Evolutionary conservation across 495 filamentous ascomycete species (phyloP).

Genomic region (Annulohypoxylon stygium): DNA sequence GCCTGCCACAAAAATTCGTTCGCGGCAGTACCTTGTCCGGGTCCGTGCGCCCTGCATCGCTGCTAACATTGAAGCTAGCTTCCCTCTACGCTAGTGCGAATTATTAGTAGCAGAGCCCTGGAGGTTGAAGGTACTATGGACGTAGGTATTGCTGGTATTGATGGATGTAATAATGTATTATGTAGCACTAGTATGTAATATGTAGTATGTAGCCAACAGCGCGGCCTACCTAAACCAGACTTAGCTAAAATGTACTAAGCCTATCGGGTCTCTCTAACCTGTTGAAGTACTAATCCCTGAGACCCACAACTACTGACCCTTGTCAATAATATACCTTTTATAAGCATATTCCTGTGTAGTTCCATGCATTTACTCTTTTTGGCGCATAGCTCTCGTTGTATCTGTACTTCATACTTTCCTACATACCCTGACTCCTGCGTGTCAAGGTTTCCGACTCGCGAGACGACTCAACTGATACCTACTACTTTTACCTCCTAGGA

Average conservation of each 20-base stretch:
- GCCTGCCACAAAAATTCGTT: slow-evolving; percentile 44
- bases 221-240: slow-evolving; percentile 13
- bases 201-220: slow-evolving; percentile 20
- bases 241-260: slow-evolving; percentile 5
- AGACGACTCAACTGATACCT: slow-evolving; percentile 37
- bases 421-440: slow-evolving; percentile 45
- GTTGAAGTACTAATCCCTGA: slow-evolving; percentile 42
- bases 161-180: slow-evolving; percentile 1
- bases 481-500: slow-evolving; percentile 13
- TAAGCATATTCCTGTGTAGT: slow-evolving; percentile 23
- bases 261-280: slow-evolving; percentile 38
- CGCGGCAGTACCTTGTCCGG: slow-evolving; percentile 32
- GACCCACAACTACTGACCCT: slow-evolving; percentile 11
- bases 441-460: slow-evolving; percentile 45
- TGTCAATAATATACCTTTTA: slow-evolving; percentile 16
- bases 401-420: slow-evolving; percentile 26
- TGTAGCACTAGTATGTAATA: neutral
- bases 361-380: slow-evolving; percentile 7
- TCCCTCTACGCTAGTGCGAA: neutral
- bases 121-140: too few relatives aligned
- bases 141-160: neutral
- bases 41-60: slow-evolving; percentile 16
- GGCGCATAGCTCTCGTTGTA: slow-evolving; percentile 31
- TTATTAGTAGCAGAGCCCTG: neutral
- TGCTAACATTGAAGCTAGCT: neutral